Conservation (phyloP, 139 green algal species). For the Chlorella sp. region DNA sequence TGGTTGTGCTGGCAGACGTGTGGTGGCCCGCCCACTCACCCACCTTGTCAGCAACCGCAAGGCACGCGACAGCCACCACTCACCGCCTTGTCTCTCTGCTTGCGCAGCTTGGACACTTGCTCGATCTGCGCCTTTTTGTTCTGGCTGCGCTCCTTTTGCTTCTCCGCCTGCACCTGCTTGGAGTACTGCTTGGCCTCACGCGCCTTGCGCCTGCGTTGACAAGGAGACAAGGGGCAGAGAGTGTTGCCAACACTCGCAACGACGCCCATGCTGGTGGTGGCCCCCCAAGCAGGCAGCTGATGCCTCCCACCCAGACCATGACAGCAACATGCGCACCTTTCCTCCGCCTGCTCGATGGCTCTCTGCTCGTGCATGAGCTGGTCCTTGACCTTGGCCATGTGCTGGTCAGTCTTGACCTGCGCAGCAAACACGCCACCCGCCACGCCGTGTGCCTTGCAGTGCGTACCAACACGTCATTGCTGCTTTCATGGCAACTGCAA, state of each 20-base stretch:
- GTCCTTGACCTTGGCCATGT: conserved; percentile 89
- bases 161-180: conserved; percentile 87
- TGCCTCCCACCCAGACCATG: background rate
- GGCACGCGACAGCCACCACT: background rate
- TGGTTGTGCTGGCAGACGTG: too few species aligned
- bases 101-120: conserved; percentile 63
- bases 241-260: background rate
- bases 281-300: background rate
- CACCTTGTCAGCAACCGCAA: background rate
- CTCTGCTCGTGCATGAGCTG: conserved; percentile 83
- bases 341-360: conserved; percentile 66
- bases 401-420: conserved; percentile 89
- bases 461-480: too few species aligned
- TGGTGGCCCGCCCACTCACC: background rate
- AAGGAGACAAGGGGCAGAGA: too few species aligned
- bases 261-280: background rate
- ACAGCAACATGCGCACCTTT: conserved; percentile 38
- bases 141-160: conserved; percentile 71
- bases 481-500: too few species aligned
- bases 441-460: background rate
- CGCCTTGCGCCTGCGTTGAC: conserved; percentile 77
- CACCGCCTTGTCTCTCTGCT: conserved; percentile 52
- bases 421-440: background rate
- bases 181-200: conserved; percentile 85
- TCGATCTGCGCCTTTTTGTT: conserved; percentile 82